Conservation (phyloP, 2,329 filamentous ascomycete species). For the Alternaria postmessia region DNA sequence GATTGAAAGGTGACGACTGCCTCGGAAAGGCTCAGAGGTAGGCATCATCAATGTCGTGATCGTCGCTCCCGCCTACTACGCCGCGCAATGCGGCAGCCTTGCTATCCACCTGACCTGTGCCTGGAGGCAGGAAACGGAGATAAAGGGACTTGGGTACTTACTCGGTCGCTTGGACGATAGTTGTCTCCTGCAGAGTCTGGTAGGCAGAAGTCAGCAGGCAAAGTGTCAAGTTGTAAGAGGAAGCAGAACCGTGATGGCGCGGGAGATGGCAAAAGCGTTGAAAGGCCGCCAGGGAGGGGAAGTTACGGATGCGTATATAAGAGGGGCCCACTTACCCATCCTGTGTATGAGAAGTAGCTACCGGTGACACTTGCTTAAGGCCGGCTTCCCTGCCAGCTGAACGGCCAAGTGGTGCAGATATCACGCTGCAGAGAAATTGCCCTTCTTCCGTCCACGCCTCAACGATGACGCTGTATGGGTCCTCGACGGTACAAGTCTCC, state of each 20-base stretch:
- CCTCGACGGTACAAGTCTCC: conserved; percentile 40
- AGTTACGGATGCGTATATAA: conserved; percentile 20
- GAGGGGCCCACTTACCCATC: conserved; percentile 39
- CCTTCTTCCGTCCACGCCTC: conserved; percentile 34
- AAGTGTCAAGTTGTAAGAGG: conserved; percentile 23
- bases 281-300: conserved; percentile 23
- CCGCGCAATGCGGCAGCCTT: conserved; percentile 9
- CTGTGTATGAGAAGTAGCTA: conserved; percentile 36
- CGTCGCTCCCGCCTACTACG: background rate
- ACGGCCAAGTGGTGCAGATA: conserved; percentile 40
- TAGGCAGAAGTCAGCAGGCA: conserved; percentile 29
- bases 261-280: conserved; percentile 21
- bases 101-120: conserved; percentile 3
- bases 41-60: background rate
- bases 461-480: conserved; percentile 40
- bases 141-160: conserved; percentile 26
- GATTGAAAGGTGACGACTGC: conserved; percentile 5
- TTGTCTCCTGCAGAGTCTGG: conserved; percentile 32
- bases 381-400: conserved; percentile 44
- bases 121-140: conserved; percentile 8
- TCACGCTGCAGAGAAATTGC: conserved; percentile 46
- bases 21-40: background rate
- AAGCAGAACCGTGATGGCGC: conserved; percentile 36
- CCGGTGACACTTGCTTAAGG: conserved; percentile 37
- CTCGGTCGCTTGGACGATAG: conserved; percentile 35